These are phyloP conservation scores for Trametes sp. DNA, from an alignment of 1,284 basidiomycete genomes.

Conservation along the genomic window DNA sequence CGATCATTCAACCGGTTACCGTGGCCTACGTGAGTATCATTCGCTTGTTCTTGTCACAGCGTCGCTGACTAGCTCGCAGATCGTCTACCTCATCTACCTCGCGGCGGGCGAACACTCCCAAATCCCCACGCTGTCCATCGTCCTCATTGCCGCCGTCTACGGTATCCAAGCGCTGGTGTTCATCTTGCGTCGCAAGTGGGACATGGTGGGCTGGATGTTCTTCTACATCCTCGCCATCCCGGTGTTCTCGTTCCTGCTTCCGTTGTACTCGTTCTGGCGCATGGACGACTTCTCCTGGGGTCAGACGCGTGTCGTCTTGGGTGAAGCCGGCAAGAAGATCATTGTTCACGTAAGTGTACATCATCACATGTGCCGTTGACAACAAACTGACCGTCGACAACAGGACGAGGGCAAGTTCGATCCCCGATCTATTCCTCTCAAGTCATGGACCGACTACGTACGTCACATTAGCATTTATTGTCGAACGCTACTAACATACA, in stretches of 20 bases:
- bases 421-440: constrained; percentile 89
- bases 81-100: constrained; percentile 87
- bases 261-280: constrained; percentile 97
- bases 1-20: constrained; percentile 90
- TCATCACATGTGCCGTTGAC: not conserved
- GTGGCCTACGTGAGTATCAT: constrained; percentile 85
- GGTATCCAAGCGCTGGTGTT: constrained; percentile 91
- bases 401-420: constrained; percentile 98
- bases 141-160: constrained; percentile 94
- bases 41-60: constrained; percentile 20
- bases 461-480: constrained; percentile 32
- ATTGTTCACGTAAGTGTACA: constrained; percentile 84
- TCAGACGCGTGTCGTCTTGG: constrained; percentile 91
- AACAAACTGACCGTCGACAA: constrained; percentile 5
- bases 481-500: not conserved
- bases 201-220: constrained; percentile 97
- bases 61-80: constrained; percentile 52
- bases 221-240: constrained; percentile 96
- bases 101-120: constrained; percentile 68
- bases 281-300: constrained; percentile 99
- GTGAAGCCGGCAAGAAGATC: constrained; percentile 94
- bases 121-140: constrained; percentile 82
- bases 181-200: constrained; percentile 89
- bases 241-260: constrained; percentile 91
- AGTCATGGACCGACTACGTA: constrained; percentile 96